phyloP scores from a whole-genome alignment of 202 grass and related monocot species.

The Digitaria exilis region DNA sequence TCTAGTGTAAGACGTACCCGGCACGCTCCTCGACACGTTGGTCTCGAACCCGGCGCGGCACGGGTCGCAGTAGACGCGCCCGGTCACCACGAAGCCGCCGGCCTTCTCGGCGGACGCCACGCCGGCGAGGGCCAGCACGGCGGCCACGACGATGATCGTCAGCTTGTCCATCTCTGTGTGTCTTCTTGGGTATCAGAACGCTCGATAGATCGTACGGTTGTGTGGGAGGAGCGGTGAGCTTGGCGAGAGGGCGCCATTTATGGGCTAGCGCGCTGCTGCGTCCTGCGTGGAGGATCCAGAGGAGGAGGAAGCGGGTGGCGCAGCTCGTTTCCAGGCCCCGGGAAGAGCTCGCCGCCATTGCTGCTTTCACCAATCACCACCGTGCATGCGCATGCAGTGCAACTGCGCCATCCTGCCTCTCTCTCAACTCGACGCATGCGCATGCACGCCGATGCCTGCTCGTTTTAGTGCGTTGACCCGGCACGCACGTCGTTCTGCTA shows the following conservation, averaged over 20 bases:
- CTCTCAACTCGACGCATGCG: too few species aligned
- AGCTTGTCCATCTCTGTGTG: background rate
- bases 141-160: background rate
- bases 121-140: conserved; percentile 23
- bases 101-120: conserved; percentile 18
- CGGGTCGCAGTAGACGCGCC: conserved; percentile 78
- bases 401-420: too few species aligned
- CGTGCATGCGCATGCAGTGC: too few species aligned
- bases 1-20: conserved; percentile 35
- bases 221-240: background rate
- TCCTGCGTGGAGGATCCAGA: background rate
- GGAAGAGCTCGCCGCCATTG: background rate
- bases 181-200: too few species aligned
- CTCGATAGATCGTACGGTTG: too few species aligned
- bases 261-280: background rate
- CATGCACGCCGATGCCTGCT: too few species aligned
- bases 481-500: too few species aligned
- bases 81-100: conserved; percentile 47
- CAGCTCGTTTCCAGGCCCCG: conserved; percentile 40
- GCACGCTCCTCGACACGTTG: conserved; percentile 37
- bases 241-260: background rate
- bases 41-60: conserved; percentile 82
- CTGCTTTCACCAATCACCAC: too few species aligned
- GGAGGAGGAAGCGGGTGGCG: background rate
- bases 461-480: too few species aligned